Conservation (phyloP, 2,329 filamentous ascomycete species). For the Colletotrichum cuscutae region DNA sequence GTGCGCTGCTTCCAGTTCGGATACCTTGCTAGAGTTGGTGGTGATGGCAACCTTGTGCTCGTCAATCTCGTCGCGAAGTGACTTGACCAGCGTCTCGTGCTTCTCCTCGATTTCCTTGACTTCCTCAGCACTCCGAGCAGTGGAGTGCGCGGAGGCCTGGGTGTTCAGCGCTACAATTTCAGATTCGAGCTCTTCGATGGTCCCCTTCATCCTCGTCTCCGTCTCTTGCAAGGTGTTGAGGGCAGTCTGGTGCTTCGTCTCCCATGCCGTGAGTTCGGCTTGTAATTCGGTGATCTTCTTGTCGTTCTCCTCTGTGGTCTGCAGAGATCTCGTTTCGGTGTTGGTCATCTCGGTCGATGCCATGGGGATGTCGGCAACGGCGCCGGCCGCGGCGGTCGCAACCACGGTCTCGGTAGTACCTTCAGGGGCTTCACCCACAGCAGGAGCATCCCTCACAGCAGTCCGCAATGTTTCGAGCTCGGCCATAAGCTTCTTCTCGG, state of each 20-base stretch:
- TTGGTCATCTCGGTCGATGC: slow-evolving; percentile 39
- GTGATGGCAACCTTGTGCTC: slow-evolving; percentile 82
- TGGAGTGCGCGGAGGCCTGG: slow-evolving; percentile 55
- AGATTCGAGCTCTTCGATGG: slow-evolving; percentile 77
- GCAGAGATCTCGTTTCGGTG: slow-evolving; percentile 43
- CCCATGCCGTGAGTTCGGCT: slow-evolving; percentile 78
- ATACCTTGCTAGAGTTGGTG: slow-evolving; percentile 74
- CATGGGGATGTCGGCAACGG: slow-evolving; percentile 29
- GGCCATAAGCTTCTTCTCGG: slow-evolving; percentile 78
- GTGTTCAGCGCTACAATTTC: slow-evolving; percentile 65
- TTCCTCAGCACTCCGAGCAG: slow-evolving; percentile 52
- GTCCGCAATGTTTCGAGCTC: slow-evolving; percentile 77
- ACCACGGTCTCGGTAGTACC: slow-evolving; percentile 14
- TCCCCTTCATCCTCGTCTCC: slow-evolving; percentile 77
- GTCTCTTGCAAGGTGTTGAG: slow-evolving; percentile 77
- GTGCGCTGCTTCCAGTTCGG: slow-evolving; percentile 80
- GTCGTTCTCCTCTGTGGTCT: slow-evolving; percentile 55
- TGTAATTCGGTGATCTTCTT: slow-evolving; percentile 74
- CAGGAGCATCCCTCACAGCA: slow-evolving; percentile 49
- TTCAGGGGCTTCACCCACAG: slow-evolving; percentile 21
- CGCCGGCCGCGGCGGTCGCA: slow-evolving; percentile 22
- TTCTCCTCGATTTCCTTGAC: slow-evolving; percentile 61
- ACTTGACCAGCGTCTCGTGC: slow-evolving; percentile 69
- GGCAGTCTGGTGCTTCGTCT: slow-evolving; percentile 77
- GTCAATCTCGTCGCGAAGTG: slow-evolving; percentile 79